Evolutionary conservation across 768 basidiomycete species (phyloP).

Genomic region (Cystobasidium ongulense): DNA sequence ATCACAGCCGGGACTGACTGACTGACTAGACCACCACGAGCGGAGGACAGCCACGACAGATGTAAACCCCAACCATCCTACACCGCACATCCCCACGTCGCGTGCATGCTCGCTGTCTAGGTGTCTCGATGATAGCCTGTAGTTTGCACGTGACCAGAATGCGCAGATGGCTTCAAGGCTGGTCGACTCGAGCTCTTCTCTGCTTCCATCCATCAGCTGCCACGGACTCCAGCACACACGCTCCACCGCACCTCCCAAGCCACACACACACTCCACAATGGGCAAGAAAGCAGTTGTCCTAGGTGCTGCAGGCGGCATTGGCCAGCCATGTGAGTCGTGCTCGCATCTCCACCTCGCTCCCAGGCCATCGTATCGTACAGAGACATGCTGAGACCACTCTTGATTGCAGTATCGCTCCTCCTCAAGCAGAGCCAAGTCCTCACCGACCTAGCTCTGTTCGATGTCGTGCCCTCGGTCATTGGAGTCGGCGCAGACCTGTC

Average conservation of each 20-base stretch:
- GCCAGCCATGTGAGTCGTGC: conserved; percentile 3
- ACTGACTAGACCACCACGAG: too few relatives aligned
- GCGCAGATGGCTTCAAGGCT: too few relatives aligned
- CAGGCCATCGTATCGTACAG: background rate
- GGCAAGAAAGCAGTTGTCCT: conserved; percentile 79
- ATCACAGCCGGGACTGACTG: too few relatives aligned
- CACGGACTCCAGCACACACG: background rate
- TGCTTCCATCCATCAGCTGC: background rate
- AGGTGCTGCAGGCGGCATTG: conserved; percentile 57
- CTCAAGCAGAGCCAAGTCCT: conserved; percentile 76
- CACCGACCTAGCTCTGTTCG: conserved; percentile 75
- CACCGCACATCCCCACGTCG: too few relatives aligned
- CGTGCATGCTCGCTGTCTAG: too few relatives aligned
- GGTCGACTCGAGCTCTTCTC: background rate
- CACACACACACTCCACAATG: conserved; percentile 46
- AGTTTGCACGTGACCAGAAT: background rate
- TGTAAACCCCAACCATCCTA: too few relatives aligned
- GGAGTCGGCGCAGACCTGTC: conserved; percentile 92
- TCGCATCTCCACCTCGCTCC: background rate
- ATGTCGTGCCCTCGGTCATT: conserved; percentile 77
- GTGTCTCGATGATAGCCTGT: too few relatives aligned
- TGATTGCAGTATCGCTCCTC: conserved; percentile 60
- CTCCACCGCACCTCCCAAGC: background rate
- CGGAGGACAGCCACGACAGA: too few relatives aligned
- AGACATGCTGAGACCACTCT: background rate